Evolutionary conservation across 2,329 filamentous ascomycete genomes (phyloP), one percentile per base, ranked within the genome.

Genomic region (Penicillium corylophilum): DNA sequence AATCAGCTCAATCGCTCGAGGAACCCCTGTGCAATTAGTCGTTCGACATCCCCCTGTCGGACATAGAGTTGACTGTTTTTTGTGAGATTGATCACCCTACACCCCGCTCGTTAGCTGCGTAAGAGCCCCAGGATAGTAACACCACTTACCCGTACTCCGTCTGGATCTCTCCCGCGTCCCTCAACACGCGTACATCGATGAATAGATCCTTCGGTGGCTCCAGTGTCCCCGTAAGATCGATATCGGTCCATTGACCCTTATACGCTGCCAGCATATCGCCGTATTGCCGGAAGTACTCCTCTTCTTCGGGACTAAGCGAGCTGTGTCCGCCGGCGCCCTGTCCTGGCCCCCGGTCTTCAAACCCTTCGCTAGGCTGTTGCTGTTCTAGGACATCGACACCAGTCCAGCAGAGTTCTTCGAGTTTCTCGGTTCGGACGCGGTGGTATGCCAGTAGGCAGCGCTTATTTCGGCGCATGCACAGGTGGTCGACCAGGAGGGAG

Each of bases 61-160:
- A 99, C 94, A 67, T 95, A 97, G 68, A 99, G 95, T 69, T 99
- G 94, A 66, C 92, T 96, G 73, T 99, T 97, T 74, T 95, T 97
- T 33, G 91, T 96, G 76, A 99, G 81, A 54, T 89, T 97, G 64
- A 99, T 96, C 12, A 92, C 23, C 18, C 45, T 28, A 24, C 38
- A 28, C 39, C 38, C 24, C 20, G n/a, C 40, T 24, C n/a, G 20
- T 29, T 22, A 44, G 41, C 41, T 9, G 33, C 18, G 35, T 28
- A 33, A 41, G 18, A 10, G n/a, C 26, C 18, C 13, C 28, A 36
- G 20, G 5, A 4, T 5, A 20, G 18, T 16, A 1, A 22, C 40
- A 16, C 39, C 43, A 77, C 86, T 72, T 80, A 95, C 88, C 94
- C 94, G 69, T 99, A 99, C 79, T 99, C 95, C 0, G 94, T 99